Percentiles rank a stretch among this genome's conserved stretches.
These are phyloP conservation scores for Globisporangium yorkense DNA, from an alignment of 352 stramenopile genomes.

Conservation along the genomic window DNA sequence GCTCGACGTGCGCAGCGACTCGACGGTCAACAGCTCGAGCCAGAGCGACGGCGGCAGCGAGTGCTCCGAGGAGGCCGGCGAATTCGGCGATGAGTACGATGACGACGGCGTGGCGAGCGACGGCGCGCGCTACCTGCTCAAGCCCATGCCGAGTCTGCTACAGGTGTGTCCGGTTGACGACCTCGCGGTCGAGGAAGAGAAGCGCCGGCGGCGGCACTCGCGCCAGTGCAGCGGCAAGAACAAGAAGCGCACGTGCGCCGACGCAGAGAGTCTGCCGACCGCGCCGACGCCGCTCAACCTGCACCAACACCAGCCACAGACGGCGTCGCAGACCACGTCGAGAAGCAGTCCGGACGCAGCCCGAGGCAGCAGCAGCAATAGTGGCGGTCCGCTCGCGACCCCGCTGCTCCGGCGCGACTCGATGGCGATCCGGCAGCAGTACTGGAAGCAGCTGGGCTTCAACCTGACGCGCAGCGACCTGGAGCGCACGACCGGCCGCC, in stretches of 20 bases:
- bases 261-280: conserved; percentile 57
- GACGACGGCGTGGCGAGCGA: conserved; percentile 2
- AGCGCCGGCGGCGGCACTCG: conserved; percentile 49
- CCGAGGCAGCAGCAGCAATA: not conserved
- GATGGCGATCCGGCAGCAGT: conserved; percentile 79
- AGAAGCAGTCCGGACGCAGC: conserved; percentile 8
- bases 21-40: conserved; percentile 12
- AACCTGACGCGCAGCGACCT: conserved; percentile 75
- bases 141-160: conserved; percentile 64
- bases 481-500: conserved; percentile 65
- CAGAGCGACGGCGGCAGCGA: conserved; percentile 7
- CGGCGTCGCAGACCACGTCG: conserved; percentile 4
- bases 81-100: conserved; percentile 14
- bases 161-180: conserved; percentile 74
- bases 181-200: conserved; percentile 70
- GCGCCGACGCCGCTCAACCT: conserved; percentile 26
- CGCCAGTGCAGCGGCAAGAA: conserved; percentile 15
- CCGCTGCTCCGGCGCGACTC: conserved; percentile 64
- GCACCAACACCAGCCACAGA: conserved; percentile 3
- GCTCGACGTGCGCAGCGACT: conserved; percentile 9
- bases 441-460: conserved; percentile 83
- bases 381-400: not conserved
- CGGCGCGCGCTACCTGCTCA: conserved; percentile 36
- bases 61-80: conserved; percentile 1
- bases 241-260: conserved; percentile 34